These are phyloP conservation scores for Paraphoma sp. DNA, from an alignment of 2,329 filamentous ascomycete species.

Conservation along the genomic window DNA sequence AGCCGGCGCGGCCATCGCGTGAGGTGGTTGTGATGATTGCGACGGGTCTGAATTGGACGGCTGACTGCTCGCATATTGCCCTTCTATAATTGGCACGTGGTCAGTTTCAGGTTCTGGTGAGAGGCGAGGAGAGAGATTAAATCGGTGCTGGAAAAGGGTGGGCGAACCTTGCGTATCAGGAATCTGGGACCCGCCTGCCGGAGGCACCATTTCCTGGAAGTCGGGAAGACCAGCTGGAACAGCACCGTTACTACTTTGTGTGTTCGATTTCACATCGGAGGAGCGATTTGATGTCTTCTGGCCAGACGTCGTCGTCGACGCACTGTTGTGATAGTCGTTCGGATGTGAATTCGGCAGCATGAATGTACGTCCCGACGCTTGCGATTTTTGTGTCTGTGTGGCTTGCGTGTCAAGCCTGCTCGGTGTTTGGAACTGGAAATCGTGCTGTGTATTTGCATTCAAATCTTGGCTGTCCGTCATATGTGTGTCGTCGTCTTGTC, in stretches of 20 bases:
- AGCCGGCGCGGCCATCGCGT: slow-evolving; percentile 45
- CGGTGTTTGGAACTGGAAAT: slow-evolving; percentile 42
- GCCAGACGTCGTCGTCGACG: slow-evolving; percentile 83
- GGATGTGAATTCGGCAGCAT: slow-evolving; percentile 65
- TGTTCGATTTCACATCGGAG: slow-evolving; percentile 73
- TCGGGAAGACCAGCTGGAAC: slow-evolving; percentile 60
- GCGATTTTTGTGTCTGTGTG: slow-evolving; percentile 64
- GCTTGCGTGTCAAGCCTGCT: slow-evolving; percentile 44
- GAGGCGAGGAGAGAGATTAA: slow-evolving; percentile 12
- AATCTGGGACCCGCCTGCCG: slow-evolving; percentile 62
- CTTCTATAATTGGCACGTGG: slow-evolving; percentile 30
- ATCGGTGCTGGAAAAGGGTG: slow-evolving; percentile 23
- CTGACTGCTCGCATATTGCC: slow-evolving; percentile 43
- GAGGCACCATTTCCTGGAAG: slow-evolving; percentile 59
- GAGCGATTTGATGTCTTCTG: slow-evolving; percentile 81
- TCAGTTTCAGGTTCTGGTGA: slow-evolving; percentile 21
- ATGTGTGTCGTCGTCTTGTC: slow-evolving; percentile 51
- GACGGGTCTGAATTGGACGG: slow-evolving; percentile 47
- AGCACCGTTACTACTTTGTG: slow-evolving; percentile 73
- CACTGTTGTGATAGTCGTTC: slow-evolving; percentile 78
- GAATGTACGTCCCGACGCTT: slow-evolving; percentile 67
- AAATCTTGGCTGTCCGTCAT: slow-evolving; percentile 53
- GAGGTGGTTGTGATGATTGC: slow-evolving; percentile 42
- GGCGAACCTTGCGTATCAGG: slow-evolving; percentile 68
- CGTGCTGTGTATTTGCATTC: slow-evolving; percentile 38